A percentile compares a stretch with the other conserved stretches of the same genome.
Conservation (phyloP, 495 filamentous ascomycete species). For the Aspergillus egyptiacus region DNA sequence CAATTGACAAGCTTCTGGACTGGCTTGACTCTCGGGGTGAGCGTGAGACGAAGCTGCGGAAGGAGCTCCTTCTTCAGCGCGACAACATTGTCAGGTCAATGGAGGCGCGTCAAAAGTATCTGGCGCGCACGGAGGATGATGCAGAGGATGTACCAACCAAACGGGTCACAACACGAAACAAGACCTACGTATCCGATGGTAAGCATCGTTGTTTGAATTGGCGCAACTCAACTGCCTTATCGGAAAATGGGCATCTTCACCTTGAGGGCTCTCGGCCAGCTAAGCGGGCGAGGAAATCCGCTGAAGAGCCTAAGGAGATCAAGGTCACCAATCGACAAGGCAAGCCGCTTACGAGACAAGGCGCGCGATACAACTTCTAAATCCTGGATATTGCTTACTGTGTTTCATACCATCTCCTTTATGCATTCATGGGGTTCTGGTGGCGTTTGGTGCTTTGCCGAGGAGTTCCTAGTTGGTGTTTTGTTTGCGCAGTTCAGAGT, state of each 20-base stretch:
- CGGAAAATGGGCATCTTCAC: conserved; percentile 77
- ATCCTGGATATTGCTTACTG: neutral
- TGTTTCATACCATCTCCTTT: conserved; percentile 7
- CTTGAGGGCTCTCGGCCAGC: conserved; percentile 65
- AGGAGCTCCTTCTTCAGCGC: conserved; percentile 73
- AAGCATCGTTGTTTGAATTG: conserved; percentile 72
- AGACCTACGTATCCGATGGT: conserved; percentile 56
- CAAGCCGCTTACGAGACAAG: conserved; percentile 44
- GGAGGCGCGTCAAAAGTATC: conserved; percentile 67
- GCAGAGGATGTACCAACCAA: conserved; percentile 54
- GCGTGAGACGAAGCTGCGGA: conserved; percentile 77
- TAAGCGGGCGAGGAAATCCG: conserved; percentile 51
- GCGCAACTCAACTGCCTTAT: conserved; percentile 71
- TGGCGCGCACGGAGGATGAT: conserved; percentile 48
- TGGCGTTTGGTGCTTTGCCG: conserved; percentile 5
- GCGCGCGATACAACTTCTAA: conserved; percentile 41
- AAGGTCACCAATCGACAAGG: conserved; percentile 45
- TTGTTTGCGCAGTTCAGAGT: conserved; percentile 5
- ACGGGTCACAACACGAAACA: conserved; percentile 70
- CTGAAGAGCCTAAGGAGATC: conserved; percentile 37
- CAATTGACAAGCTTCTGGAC: conserved; percentile 68
- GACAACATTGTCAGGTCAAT: conserved; percentile 75
- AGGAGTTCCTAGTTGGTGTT: too few relatives aligned
- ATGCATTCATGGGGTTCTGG: conserved; percentile 1
- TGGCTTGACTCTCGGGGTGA: conserved; percentile 85